These are phyloP conservation scores for Epichloe typhina DNA, from an alignment of 2,329 filamentous ascomycete genomes.

Conservation along the genomic window DNA sequence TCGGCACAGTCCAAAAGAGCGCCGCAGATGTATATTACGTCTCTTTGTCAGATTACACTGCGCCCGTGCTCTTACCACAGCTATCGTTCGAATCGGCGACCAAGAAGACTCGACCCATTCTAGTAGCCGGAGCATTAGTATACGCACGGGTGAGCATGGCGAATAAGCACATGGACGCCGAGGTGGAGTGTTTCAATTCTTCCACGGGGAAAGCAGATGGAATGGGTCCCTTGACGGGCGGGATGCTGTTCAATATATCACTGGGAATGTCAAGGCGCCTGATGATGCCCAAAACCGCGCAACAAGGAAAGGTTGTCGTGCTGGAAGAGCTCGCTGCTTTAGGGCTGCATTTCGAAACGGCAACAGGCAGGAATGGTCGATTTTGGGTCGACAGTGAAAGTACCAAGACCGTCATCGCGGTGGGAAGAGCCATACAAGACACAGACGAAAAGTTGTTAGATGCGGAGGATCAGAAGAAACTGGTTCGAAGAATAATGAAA, in stretches of 20 bases:
- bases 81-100: conserved; percentile 87
- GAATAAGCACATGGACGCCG: conserved; percentile 73
- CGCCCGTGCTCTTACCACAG: conserved; percentile 62
- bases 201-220: conserved; percentile 82
- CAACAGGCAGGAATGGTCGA: conserved; percentile 81
- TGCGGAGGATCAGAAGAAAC: conserved; percentile 54
- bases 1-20: conserved; percentile 71
- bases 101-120: conserved; percentile 78
- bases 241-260: conserved; percentile 76
- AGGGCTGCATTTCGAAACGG: conserved; percentile 82
- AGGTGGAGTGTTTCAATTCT: conserved; percentile 79
- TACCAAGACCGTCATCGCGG: conserved; percentile 57
- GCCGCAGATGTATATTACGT: conserved; percentile 70
- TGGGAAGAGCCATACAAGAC: conserved; percentile 65
- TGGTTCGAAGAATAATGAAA: conserved; percentile 54
- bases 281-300: conserved; percentile 49
- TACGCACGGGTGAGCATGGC: conserved; percentile 75
- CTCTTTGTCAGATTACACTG: conserved; percentile 52
- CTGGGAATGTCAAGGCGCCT: conserved; percentile 70
- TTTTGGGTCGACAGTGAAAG: conserved; percentile 82
- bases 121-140: conserved; percentile 63
- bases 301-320: conserved; percentile 54
- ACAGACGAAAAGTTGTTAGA: conserved; percentile 57
- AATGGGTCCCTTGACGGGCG: conserved; percentile 67
- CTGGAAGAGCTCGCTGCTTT: conserved; percentile 65